Evolutionary conservation across 2,329 filamentous ascomycete species (phyloP), one percentile per base, ranked within the genome.

Genomic region (Aureobasidium uvarum): DNA sequence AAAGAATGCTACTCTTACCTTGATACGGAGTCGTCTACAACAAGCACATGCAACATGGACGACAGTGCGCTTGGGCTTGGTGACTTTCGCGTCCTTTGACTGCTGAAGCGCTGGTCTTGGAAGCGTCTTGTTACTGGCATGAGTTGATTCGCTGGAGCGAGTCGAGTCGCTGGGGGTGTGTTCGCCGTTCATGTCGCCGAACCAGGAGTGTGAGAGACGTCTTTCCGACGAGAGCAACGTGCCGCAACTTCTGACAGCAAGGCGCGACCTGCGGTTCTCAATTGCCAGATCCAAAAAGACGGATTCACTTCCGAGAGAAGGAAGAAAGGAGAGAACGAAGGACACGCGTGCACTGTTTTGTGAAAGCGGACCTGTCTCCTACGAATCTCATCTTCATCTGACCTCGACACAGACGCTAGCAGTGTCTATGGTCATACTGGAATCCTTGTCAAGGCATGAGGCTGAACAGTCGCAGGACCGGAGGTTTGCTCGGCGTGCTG

Each of bases 21-120:
- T 65, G 41, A 65, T 65, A 5, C 62, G 62, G 16, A 65, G 62
- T 14, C 52, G 54, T 28, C 62, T 48, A 18, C 62, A 65, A 23
- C 36, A 52, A 33, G 48, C 41, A 39, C 62, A 65, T 11, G 62
- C 62, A 23, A 65, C 62, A 31, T 65, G 62, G 14, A 65, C 62
- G 5, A 65, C 62, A 13, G 25, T 58, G 31, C 62, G 52, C 31
- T 65, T 65, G 3, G 51, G 62, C 38, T 56, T 51, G 23, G 36
- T 50, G 43, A 46, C 43, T 31, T 36, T 46, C 4, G 39, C 20
- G 10, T 48, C 28, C 16, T 18, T 7, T 11, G 51, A n/a, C 20
- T 28, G 38, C 18, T 50, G 62, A 2, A 39, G 36, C 38, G 39
- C 20, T 23, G n/a, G 11, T 18, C 10, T 50, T 28, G 50, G 13